Percentiles rank a stretch among this genome's conserved stretches.
Conservation (phyloP, 257 asterid genomes). For the Verbena officinalis region DNA sequence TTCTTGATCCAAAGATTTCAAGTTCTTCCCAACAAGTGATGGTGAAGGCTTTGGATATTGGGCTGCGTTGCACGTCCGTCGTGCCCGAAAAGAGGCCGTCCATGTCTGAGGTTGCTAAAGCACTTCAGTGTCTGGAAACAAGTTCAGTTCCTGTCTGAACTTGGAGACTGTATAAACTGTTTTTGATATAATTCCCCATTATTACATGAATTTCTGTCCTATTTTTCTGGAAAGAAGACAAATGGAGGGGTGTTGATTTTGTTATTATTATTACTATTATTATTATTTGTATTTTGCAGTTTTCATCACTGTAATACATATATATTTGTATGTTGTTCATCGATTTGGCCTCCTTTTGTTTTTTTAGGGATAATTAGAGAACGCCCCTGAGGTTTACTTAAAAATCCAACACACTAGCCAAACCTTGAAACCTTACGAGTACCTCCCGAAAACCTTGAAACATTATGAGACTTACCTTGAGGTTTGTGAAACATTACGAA, state of each 20-base stretch:
- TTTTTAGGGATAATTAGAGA: not conserved
- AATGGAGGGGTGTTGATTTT: not conserved
- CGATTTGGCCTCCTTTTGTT: not conserved
- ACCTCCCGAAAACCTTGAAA: no score
- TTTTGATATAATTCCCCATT: constrained; percentile 22
- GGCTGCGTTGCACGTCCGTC: constrained; percentile 61
- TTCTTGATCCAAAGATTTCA: constrained; percentile 67
- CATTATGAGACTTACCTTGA: no score
- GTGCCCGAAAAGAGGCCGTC: constrained; percentile 81
- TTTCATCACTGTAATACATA: constrained; percentile 26
- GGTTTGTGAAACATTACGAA: no score
- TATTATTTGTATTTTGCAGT: not conserved
- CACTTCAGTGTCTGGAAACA: constrained; percentile 53
- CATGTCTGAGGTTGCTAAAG: constrained; percentile 58
- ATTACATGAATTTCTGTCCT: constrained; percentile 10
- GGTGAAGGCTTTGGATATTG: constrained; percentile 70
- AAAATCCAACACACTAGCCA: no score
- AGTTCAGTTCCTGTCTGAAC: constrained; percentile 50
- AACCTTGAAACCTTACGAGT: no score
- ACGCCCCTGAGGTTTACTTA: no score
- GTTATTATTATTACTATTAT: no score
- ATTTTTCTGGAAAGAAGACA: constrained; percentile 14
- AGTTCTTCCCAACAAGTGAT: constrained; percentile 50
- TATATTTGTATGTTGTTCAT: constrained; percentile 8
- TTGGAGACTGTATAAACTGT: constrained; percentile 1